phyloP scores from a whole-genome alignment of 192 early-diverging fungal genomes.

The Backusella morwellensis region DNA sequence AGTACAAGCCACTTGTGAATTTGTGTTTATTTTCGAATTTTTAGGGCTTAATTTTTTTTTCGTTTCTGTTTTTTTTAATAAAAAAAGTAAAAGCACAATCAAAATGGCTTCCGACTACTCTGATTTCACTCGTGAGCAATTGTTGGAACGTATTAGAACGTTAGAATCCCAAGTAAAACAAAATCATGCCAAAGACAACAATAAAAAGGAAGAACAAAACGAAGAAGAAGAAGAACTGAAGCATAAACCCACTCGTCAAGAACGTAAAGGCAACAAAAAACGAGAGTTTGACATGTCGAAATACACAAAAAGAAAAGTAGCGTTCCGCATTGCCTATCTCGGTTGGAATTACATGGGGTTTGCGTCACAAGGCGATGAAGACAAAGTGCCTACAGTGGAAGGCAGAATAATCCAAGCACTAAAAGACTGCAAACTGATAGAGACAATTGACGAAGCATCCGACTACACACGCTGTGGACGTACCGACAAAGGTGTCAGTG shows the following conservation, averaged over 20 bases:
- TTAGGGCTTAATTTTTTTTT: not conserved
- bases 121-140: not conserved
- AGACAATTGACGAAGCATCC: slow-evolving; percentile 54
- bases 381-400: slow-evolving; percentile 72
- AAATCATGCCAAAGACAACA: not conserved
- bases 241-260: not conserved
- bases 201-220: not conserved
- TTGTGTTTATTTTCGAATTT: not conserved
- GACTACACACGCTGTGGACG: slow-evolving; percentile 83
- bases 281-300: slow-evolving; percentile 75
- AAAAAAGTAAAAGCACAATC: not conserved
- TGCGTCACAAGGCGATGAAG: slow-evolving; percentile 64
- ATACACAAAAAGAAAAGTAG: slow-evolving; percentile 76
- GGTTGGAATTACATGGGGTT: slow-evolving; percentile 90
- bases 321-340: slow-evolving; percentile 88
- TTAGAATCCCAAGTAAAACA: not conserved
- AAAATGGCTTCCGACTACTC: not conserved
- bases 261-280: slow-evolving; percentile 21
- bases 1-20: not conserved
- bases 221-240: not conserved
- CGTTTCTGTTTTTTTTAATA: not conserved
- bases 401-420: slow-evolving; percentile 84
- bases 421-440: slow-evolving; percentile 72
- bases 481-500: slow-evolving; percentile 88
- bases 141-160: not conserved